Percentiles rank a stretch among this genome's conserved stretches.
Evolutionary conservation across 1,139 yeast species (phyloP).

Genomic region (Protomyces gravidus): DNA sequence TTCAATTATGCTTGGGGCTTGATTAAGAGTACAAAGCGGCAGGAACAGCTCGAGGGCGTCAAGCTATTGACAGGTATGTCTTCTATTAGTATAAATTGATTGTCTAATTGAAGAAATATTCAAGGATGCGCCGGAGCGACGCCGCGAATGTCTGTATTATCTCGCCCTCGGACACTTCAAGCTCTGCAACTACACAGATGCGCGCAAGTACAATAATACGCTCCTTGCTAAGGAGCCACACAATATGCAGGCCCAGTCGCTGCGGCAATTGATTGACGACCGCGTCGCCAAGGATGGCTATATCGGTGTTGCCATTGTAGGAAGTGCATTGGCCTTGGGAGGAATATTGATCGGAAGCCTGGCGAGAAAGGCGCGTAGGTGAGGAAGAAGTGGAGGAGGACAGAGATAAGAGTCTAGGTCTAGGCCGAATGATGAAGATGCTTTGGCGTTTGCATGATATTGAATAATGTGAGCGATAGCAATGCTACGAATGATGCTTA

Average conservation of each 20-base stretch:
- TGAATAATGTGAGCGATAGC: neutral
- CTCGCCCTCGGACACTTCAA: constrained; percentile 83
- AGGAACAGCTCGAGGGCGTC: constrained; percentile 74
- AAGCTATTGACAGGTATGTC: constrained; percentile 61
- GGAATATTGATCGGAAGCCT: constrained; percentile 59
- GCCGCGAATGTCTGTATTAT: constrained; percentile 87
- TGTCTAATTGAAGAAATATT: constrained; percentile 44
- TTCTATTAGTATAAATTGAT: neutral
- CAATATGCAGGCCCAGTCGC: constrained; percentile 66
- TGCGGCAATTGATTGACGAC: constrained; percentile 75
- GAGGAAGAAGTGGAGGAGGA: no score
- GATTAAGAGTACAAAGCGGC: constrained; percentile 59
- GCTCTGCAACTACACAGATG: constrained; percentile 78
- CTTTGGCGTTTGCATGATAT: no score
- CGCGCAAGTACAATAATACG: constrained; percentile 78
- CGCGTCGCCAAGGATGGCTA: constrained; percentile 78
- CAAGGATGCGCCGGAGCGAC: constrained; percentile 71
- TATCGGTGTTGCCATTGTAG: constrained; percentile 79
- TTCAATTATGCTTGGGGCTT: constrained; percentile 97
- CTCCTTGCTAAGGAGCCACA: constrained; percentile 75
- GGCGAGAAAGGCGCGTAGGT: constrained; percentile 2
- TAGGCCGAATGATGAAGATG: no score
- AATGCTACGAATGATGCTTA: neutral
- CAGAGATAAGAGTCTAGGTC: no score
- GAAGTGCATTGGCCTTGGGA: constrained; percentile 73